A percentile compares a stretch with the other conserved stretches of the same genome.
These are phyloP conservation scores for Pythium biforme DNA, from an alignment of 352 stramenopile genomes.

Conservation along the genomic window DNA sequence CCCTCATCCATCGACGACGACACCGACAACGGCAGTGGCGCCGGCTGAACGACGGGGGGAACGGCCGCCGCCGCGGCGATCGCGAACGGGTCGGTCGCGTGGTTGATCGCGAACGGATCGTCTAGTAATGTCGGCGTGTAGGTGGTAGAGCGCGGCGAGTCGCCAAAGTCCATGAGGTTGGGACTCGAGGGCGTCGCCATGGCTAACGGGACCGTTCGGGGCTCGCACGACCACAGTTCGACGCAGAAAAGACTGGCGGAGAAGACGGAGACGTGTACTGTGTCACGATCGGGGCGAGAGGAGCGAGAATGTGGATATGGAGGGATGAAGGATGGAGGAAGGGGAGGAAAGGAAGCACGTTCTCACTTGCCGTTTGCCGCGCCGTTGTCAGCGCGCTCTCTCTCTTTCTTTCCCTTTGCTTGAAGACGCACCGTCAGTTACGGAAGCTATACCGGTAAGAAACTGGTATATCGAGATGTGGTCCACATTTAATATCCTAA, in stretches of 20 bases:
- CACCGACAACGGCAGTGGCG: not conserved
- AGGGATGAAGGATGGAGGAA: not conserved
- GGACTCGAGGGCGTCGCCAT: slow-evolving; percentile 28
- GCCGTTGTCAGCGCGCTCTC: not conserved
- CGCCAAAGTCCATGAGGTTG: slow-evolving; percentile 34
- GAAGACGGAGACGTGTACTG: no score
- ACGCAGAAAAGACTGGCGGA: no score
- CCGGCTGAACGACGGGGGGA: not conserved
- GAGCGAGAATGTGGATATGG: no score
- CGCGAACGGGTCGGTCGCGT: slow-evolving; percentile 23
- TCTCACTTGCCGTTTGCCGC: not conserved
- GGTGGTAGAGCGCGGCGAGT: slow-evolving; percentile 13
- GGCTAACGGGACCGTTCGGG: no score
- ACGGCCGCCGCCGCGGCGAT: not conserved
- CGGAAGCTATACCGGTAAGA: slow-evolving; percentile 1
- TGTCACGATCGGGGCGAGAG: no score
- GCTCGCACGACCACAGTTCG: no score
- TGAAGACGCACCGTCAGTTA: slow-evolving; percentile 22
- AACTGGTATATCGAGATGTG: slow-evolving; percentile 8
- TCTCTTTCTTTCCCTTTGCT: slow-evolving; percentile 11
- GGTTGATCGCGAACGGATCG: slow-evolving; percentile 18
- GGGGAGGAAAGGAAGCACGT: not conserved
- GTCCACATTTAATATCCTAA: not conserved
- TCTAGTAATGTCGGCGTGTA: not conserved
- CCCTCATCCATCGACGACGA: not conserved